phyloP scores from a whole-genome alignment of 2,329 filamentous ascomycete genomes.

The Aureobasidium melanogenum region DNA sequence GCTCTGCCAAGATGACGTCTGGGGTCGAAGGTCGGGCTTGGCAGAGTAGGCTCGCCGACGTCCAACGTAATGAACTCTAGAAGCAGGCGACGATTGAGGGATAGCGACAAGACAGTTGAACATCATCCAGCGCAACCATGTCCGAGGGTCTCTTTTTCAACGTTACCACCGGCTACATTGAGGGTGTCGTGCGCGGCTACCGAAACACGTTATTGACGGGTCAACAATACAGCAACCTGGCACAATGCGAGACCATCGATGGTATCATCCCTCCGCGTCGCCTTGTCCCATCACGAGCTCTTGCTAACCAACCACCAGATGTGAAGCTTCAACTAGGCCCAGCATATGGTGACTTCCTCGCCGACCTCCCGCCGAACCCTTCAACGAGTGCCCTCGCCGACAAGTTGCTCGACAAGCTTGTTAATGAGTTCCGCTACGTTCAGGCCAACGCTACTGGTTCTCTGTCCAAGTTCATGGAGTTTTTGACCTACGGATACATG shows the following conservation, averaged over 20 bases:
- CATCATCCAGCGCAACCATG: slow-evolving; percentile 24
- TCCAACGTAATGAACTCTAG: background rate
- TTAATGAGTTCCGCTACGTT: slow-evolving; percentile 93
- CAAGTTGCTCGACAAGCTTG: slow-evolving; percentile 96
- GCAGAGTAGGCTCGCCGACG: background rate
- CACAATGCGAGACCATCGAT: slow-evolving; percentile 95
- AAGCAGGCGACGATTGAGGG: background rate
- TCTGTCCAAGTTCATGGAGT: slow-evolving; percentile 92
- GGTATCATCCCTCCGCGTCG: slow-evolving; percentile 35
- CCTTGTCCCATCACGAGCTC: background rate
- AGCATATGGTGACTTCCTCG: slow-evolving; percentile 94
- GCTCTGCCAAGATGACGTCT: slow-evolving; percentile 5
- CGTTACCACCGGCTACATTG: slow-evolving; percentile 66
- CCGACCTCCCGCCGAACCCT: slow-evolving; percentile 86
- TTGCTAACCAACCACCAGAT: slow-evolving; percentile 49
- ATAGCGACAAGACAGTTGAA: background rate
- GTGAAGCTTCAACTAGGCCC: slow-evolving; percentile 96
- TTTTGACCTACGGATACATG: slow-evolving; percentile 98
- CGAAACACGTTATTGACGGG: slow-evolving; percentile 84
- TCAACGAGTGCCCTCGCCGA: slow-evolving; percentile 90
- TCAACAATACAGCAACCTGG: slow-evolving; percentile 89
- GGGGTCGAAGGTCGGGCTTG: background rate
- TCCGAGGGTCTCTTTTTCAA: slow-evolving; percentile 37
- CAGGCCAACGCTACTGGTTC: slow-evolving; percentile 89
- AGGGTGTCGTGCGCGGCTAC: slow-evolving; percentile 95